These are phyloP conservation scores for Elsinoe ampelina DNA, from an alignment of 2,329 filamentous ascomycete genomes.

Conservation along the genomic window DNA sequence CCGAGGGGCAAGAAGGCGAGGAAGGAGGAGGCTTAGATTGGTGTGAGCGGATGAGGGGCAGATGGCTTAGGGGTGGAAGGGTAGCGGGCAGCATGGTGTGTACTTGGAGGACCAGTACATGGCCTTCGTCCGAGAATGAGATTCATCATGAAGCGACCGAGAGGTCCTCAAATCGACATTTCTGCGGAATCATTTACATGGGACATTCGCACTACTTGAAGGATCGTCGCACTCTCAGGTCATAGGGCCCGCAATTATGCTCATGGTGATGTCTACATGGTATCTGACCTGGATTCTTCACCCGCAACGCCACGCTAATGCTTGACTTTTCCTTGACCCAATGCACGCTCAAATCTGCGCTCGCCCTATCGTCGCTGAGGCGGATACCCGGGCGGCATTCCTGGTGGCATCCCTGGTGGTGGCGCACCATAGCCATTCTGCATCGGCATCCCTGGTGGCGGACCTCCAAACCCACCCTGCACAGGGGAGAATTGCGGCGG, in stretches of 20 bases:
- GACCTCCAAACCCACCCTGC: constrained; percentile 26
- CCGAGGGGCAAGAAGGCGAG: constrained; percentile 67
- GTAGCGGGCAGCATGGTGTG: neutral
- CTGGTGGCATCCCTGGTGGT: constrained; percentile 13
- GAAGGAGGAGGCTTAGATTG: constrained; percentile 43
- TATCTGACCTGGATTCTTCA: neutral
- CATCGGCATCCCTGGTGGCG: constrained; percentile 39
- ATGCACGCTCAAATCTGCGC: neutral
- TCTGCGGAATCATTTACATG: too few relatives aligned
- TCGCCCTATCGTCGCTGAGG: neutral
- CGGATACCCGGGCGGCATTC: constrained; percentile 15
- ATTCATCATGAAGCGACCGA: too few relatives aligned
- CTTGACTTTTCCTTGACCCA: constrained; percentile 7
- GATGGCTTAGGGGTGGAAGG: neutral
- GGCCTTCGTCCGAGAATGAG: neutral
- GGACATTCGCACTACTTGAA: too few relatives aligned
- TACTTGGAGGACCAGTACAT: neutral
- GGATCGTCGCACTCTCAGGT: too few relatives aligned
- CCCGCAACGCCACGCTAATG: constrained; percentile 16
- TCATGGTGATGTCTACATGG: neutral
- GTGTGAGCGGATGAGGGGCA: neutral
- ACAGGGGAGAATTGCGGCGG: constrained; percentile 31
- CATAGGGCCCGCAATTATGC: neutral
- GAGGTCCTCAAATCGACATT: too few relatives aligned
- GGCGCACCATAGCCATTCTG: constrained; percentile 17